phyloP scores from a whole-genome alignment of 2,329 filamentous ascomycete species.

The Claviceps digitariae region DNA sequence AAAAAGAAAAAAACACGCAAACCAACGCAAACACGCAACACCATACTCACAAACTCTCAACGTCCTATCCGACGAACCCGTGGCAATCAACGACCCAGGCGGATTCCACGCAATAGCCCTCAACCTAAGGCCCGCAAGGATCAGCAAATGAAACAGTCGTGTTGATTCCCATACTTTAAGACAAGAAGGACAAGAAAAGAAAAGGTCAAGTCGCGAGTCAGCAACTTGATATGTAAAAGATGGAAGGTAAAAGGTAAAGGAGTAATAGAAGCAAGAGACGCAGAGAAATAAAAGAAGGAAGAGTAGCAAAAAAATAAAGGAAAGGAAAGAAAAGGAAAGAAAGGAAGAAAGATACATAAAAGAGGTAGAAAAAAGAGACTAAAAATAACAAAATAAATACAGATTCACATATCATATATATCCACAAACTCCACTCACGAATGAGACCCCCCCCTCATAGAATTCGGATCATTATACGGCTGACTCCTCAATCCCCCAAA shows the following conservation, averaged over 20 bases:
- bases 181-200: too few species aligned
- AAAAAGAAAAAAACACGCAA: neutral
- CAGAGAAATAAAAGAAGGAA: neutral
- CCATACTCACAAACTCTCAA: constrained; percentile 51
- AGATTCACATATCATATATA: neutral
- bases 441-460: constrained; percentile 40
- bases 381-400: neutral
- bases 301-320: neutral
- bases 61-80: constrained; percentile 57
- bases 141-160: neutral
- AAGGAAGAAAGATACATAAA: neutral
- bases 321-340: neutral
- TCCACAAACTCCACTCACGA: constrained; percentile 36
- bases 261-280: too few species aligned
- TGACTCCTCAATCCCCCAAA: constrained; percentile 59
- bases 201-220: too few species aligned
- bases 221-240: too few species aligned
- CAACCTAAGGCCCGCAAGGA: constrained; percentile 36
- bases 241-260: too few species aligned
- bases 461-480: constrained; percentile 51
- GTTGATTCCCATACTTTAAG: too few species aligned
- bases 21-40: neutral
- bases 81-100: constrained; percentile 69
- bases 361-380: neutral
- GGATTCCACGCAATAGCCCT: constrained; percentile 84